Percentiles rank a stretch among this genome's conserved stretches.
phyloP scores from a whole-genome alignment of 2,329 filamentous ascomycete species.

The Coniochaeta ligniaria region DNA sequence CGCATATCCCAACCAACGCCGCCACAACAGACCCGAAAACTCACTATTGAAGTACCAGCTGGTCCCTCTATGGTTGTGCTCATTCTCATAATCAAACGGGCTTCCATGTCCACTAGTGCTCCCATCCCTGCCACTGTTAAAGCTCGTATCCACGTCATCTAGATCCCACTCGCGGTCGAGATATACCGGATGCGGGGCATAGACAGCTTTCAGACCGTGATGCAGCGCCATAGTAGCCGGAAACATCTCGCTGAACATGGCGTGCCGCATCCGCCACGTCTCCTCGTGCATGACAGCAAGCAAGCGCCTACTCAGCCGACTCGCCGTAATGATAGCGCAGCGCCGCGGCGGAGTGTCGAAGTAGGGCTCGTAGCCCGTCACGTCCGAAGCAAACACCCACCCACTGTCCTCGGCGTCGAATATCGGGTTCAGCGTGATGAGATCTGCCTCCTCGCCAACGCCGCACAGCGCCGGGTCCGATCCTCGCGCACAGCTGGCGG shows the following conservation, averaged over 20 bases:
- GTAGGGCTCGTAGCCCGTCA: slow-evolving; percentile 57
- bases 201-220: slow-evolving; percentile 71
- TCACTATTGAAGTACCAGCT: slow-evolving; percentile 81
- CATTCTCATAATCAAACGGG: slow-evolving; percentile 61
- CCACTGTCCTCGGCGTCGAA: slow-evolving; percentile 65
- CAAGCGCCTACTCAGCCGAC: slow-evolving; percentile 58
- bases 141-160: slow-evolving; percentile 63
- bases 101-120: slow-evolving; percentile 58
- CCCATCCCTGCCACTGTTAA: slow-evolving; percentile 69
- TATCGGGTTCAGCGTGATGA: slow-evolving; percentile 71
- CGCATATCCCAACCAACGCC: slow-evolving; percentile 63
- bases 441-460: slow-evolving; percentile 64
- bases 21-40: slow-evolving; percentile 72
- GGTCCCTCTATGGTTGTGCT: slow-evolving; percentile 76
- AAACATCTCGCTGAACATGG: slow-evolving; percentile 78
- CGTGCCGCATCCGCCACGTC: slow-evolving; percentile 57
- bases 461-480: slow-evolving; percentile 43
- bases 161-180: slow-evolving; percentile 69
- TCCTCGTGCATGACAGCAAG: slow-evolving; percentile 70
- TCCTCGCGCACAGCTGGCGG: slow-evolving; percentile 46
- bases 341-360: slow-evolving; percentile 56
- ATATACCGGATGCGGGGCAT: slow-evolving; percentile 75
- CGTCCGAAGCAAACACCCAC: slow-evolving; percentile 65
- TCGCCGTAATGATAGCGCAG: slow-evolving; percentile 65
- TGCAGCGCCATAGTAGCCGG: slow-evolving; percentile 64